These are phyloP conservation scores for Botrytis fragariae DNA, from an alignment of 2,329 filamentous ascomycete species.

Conservation along the genomic window DNA sequence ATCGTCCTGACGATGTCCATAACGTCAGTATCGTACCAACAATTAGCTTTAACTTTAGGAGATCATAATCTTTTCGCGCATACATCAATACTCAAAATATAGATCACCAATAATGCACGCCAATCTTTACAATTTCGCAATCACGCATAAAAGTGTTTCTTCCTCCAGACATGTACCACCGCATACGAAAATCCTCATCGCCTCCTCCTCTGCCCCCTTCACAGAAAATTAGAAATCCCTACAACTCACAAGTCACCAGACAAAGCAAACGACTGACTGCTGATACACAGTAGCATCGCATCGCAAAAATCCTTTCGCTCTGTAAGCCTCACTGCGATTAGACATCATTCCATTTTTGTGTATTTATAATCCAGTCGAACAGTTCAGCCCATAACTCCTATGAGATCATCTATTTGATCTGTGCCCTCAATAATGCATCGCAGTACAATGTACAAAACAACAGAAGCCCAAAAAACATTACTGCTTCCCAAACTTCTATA, in stretches of 20 bases:
- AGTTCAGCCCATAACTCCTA: not conserved
- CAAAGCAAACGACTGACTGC: not conserved
- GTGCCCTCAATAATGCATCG: not conserved
- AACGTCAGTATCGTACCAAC: not conserved
- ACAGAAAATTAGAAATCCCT: not conserved
- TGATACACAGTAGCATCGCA: not conserved
- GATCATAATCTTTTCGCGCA: not conserved
- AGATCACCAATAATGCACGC: not conserved
- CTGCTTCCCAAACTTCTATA: not conserved
- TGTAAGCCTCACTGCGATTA: not conserved
- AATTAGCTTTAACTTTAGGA: not conserved
- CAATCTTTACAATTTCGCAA: not conserved
- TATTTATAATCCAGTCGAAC: not conserved
- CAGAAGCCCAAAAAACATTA: not conserved
- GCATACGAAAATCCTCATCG: not conserved
- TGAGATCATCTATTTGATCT: not conserved
- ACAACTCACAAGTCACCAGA: not conserved
- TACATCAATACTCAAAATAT: not conserved
- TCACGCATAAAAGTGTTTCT: not conserved
- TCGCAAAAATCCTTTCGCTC: not conserved
- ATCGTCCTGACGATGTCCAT: not conserved
- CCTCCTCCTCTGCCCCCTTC: not conserved
- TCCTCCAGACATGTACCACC: not conserved
- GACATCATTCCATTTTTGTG: not conserved
- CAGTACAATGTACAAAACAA: not conserved